A percentile compares a stretch with the other conserved stretches of the same genome.
Conservation (phyloP, 495 filamentous ascomycete genomes). For the Annulohypoxylon stygium region DNA sequence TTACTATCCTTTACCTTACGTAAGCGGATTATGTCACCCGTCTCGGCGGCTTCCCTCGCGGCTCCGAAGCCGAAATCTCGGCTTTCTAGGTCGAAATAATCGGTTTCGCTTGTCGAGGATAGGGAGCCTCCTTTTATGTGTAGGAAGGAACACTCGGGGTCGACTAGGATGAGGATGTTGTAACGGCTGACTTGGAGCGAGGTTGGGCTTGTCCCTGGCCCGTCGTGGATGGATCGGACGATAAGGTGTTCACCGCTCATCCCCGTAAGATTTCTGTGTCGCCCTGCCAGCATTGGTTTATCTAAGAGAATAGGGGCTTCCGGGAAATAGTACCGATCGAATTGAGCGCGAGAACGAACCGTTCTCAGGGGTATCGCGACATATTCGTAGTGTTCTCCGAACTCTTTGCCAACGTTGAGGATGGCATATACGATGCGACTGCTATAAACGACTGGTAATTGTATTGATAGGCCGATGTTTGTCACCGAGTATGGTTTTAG, state of each 20-base stretch:
- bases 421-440: slow-evolving; percentile 5
- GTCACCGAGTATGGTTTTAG: slow-evolving; percentile 7
- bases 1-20: neutral
- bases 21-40: neutral
- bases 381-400: slow-evolving; percentile 2
- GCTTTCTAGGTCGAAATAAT: neutral
- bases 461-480: slow-evolving; percentile 6
- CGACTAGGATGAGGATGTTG: slow-evolving; percentile 3
- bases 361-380: neutral
- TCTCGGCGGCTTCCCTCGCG: neutral
- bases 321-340: slow-evolving; percentile 10
- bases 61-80: neutral
- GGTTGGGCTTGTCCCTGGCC: neutral
- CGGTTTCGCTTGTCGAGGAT: neutral
- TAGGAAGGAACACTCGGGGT: neutral
- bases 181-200: neutral
- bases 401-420: slow-evolving; percentile 10
- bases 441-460: slow-evolving; percentile 10
- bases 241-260: neutral
- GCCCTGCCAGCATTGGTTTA: neutral
- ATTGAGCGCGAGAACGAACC: neutral
- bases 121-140: neutral
- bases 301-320: neutral
- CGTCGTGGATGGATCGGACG: slow-evolving; percentile 3
- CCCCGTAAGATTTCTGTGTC: neutral